phyloP scores from a whole-genome alignment of 75 land plant species.

The Pseudotsuga menziesii region DNA sequence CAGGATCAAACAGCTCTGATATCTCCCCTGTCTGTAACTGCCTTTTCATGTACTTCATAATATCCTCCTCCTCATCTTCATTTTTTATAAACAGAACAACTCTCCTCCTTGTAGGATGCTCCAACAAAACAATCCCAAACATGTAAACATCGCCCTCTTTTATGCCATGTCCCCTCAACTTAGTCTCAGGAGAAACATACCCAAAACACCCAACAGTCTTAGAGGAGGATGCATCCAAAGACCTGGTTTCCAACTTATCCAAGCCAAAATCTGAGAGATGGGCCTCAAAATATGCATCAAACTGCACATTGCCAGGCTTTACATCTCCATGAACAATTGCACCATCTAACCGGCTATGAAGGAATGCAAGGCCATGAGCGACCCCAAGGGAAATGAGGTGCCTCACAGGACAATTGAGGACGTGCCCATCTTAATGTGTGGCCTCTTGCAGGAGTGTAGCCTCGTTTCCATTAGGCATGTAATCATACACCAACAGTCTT shows the following conservation, averaged over 20 bases:
- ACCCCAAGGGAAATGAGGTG: slow-evolving; percentile 94
- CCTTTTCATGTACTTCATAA: slow-evolving; percentile 97
- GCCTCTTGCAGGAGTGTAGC: slow-evolving; percentile 95
- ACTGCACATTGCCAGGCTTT: slow-evolving; percentile 85
- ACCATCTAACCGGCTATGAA: slow-evolving; percentile 59
- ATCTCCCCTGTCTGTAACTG: slow-evolving; percentile 84
- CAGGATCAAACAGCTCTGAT: slow-evolving; percentile 81
- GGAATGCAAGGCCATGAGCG: slow-evolving; percentile 84
- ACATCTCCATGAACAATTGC: slow-evolving; percentile 82
- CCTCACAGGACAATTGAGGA: slow-evolving; percentile 98
- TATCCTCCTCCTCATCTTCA: slow-evolving; percentile 66
- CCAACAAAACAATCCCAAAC: slow-evolving; percentile 92
- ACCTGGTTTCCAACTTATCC: slow-evolving; percentile 48
- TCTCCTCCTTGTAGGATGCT: slow-evolving; percentile 76
- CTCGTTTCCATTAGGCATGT: slow-evolving; percentile 99
- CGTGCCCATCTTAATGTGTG: slow-evolving; percentile 78
- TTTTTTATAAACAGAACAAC: slow-evolving; percentile 62
- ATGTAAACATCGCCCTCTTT: slow-evolving; percentile 89
- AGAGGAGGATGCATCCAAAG: slow-evolving; percentile 29
- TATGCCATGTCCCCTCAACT: slow-evolving; percentile 52
- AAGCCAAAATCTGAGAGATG: slow-evolving; percentile 95
- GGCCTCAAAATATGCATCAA: slow-evolving; percentile 97
- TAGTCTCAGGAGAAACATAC: slow-evolving; percentile 78
- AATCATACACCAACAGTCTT: slow-evolving; percentile 82
- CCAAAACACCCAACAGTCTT: slow-evolving; percentile 48